phyloP scores from a whole-genome alignment of 2,329 filamentous ascomycete species.

The Amesomyces nigricolor region DNA sequence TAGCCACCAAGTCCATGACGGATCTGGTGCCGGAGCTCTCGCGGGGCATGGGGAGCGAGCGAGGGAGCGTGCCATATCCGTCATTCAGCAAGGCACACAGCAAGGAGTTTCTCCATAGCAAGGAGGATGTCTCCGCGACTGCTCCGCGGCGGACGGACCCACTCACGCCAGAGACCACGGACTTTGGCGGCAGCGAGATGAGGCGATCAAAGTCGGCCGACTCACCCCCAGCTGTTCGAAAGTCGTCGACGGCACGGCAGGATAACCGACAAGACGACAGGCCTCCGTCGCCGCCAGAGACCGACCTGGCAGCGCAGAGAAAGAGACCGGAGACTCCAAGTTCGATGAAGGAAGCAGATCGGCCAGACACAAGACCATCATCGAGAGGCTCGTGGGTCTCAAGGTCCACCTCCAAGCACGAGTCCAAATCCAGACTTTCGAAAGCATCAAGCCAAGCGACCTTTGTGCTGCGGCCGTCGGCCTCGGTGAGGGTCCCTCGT shows the following conservation, averaged over 20 bases:
- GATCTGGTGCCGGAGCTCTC: conserved; percentile 47
- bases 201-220: conserved; percentile 45
- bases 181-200: conserved; percentile 50
- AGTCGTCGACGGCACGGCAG: conserved; percentile 38
- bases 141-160: conserved; percentile 43
- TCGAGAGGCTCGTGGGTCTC: conserved; percentile 35
- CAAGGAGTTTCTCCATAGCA: conserved; percentile 72
- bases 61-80: conserved; percentile 64
- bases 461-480: conserved; percentile 34
- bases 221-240: conserved; percentile 30
- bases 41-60: conserved; percentile 37
- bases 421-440: conserved; percentile 49
- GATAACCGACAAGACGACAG: conserved; percentile 42
- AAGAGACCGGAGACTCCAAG: conserved; percentile 33
- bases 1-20: conserved; percentile 37
- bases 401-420: conserved; percentile 38
- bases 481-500: conserved; percentile 12
- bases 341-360: conserved; percentile 30
- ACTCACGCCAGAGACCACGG: conserved; percentile 66
- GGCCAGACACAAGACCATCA: conserved; percentile 30
- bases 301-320: conserved; percentile 48
- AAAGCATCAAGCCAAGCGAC: conserved; percentile 55
- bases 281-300: conserved; percentile 60
- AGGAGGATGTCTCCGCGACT: conserved; percentile 43
- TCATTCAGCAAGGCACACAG: conserved; percentile 85